Percentiles rank a stretch among this genome's conserved stretches.
Evolutionary conservation across 306 rosid genomes (phyloP).

Genomic region (Bauhinia variegata): DNA sequence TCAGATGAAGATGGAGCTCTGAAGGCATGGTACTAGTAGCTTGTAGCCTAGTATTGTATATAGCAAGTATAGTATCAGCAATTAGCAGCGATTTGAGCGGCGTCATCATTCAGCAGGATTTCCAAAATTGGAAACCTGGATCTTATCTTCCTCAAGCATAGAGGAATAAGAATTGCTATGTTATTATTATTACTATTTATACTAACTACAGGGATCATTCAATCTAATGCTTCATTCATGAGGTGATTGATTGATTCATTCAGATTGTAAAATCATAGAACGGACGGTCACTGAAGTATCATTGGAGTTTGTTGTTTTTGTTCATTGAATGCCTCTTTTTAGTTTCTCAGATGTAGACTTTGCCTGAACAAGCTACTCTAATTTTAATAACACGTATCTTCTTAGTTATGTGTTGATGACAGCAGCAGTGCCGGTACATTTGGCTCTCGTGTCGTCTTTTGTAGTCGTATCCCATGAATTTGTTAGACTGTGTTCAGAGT

Average conservation of each 20-base stretch:
- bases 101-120: conserved; percentile 51
- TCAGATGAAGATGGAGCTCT: conserved; percentile 91
- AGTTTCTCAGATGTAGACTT: background rate
- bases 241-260: conserved; percentile 56
- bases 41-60: conserved; percentile 69
- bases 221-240: conserved; percentile 51
- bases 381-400: conserved; percentile 11
- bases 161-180: conserved; percentile 56
- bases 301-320: conserved; percentile 42
- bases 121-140: conserved; percentile 48
- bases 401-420: background rate
- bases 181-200: conserved; percentile 43
- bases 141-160: conserved; percentile 56
- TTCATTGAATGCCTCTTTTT: conserved; percentile 37
- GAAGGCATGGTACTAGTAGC: conserved; percentile 55
- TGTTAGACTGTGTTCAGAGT: background rate
- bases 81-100: conserved; percentile 58
- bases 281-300: conserved; percentile 37
- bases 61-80: conserved; percentile 68
- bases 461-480: background rate
- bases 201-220: conserved; percentile 59
- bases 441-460: conserved; percentile 4
- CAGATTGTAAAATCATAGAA: conserved; percentile 61
- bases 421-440: background rate
- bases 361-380: conserved; percentile 24